A percentile compares a stretch with the other conserved stretches of the same genome.
Evolutionary conservation across 257 asterid species (phyloP).

Genomic region (Echites panduratus): DNA sequence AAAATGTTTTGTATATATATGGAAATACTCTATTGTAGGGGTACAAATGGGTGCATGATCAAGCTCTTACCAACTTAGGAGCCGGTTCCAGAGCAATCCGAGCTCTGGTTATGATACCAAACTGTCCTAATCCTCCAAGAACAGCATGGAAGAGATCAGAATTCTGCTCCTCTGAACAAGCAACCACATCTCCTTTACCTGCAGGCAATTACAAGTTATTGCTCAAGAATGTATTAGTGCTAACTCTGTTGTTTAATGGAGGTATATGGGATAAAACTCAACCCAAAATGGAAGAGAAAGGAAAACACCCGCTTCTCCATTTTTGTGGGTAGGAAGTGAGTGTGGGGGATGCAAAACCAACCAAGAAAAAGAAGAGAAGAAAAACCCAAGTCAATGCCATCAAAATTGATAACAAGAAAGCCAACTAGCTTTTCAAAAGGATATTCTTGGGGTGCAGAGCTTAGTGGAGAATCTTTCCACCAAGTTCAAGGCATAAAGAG

Average conservation of each 20-base stretch:
- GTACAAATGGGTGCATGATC: not conserved
- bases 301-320: not conserved
- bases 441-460: not conserved
- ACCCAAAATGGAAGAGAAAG: not conserved
- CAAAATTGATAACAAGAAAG: not conserved
- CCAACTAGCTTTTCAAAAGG: not conserved
- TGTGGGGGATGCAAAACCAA: not conserved
- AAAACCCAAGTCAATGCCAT: not conserved
- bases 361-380: not conserved
- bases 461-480: slow-evolving; percentile 3
- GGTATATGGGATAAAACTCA: not conserved
- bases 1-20: not conserved
- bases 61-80: slow-evolving; percentile 47
- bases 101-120: slow-evolving; percentile 79
- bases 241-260: not conserved
- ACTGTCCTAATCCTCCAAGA: slow-evolving; percentile 90
- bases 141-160: slow-evolving; percentile 71
- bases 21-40: not conserved
- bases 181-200: slow-evolving; percentile 74
- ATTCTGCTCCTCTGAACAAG: slow-evolving; percentile 66
- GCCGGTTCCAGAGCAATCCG: slow-evolving; percentile 71
- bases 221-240: not conserved
- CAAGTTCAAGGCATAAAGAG: not conserved
- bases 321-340: not conserved
- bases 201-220: slow-evolving; percentile 8